Base-by-base conservation (phyloP, 192 early-diverging fungal genomes). In the Backusella australiensis region DNA sequence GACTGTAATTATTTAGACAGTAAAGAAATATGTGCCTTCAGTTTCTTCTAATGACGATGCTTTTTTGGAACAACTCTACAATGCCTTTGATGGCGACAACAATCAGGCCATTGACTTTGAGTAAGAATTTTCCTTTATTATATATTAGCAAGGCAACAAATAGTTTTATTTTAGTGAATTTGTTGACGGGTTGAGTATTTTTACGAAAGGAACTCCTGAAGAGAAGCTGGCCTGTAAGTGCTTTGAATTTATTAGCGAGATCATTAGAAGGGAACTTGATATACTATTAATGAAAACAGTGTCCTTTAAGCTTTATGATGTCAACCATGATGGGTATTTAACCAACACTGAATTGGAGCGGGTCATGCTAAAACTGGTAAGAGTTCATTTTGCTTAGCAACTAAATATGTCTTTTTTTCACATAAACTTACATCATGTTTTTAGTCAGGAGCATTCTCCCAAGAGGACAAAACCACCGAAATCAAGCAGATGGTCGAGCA, bases 291-390 rank as follows among this genome's bases (percentile, higher is more conserved):
- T 32, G 32, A 21, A 52, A 17, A 79, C 9, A 94, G 93, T 94
- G 69, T 92, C 91, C 3, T 94, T 94, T 82, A 86, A 88, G 73
- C 75, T 94, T 49, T 94, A 94, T 80, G 93, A 94, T 85, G 86
- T 94, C 41, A 89, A 94, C 72, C 90, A 91, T 71, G 90, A 86
- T 77, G 93, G 93, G 26, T 89, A 87, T 34, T 88, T 94, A 26
- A 90, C 92, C 79, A 88, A 86, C 63, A 86, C 88, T 52, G 93
- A 94, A 17, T 78, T 94, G 49, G 89, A 91, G 69, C 85, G 85
- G 68, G 89, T 93, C 68, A 90, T 93, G 89, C 84, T 87, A 38
- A 86, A 94, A 74, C 83, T 94, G 93, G 93, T 94, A 84, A 42
- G 19, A 49, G 46, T 49, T 17, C 19, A 49, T 49, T 49, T 49